Percentiles rank a stretch among this genome's conserved stretches.
Evolutionary conservation across 805 yeast genomes (phyloP).

Genomic region (Candida railenensis): DNA sequence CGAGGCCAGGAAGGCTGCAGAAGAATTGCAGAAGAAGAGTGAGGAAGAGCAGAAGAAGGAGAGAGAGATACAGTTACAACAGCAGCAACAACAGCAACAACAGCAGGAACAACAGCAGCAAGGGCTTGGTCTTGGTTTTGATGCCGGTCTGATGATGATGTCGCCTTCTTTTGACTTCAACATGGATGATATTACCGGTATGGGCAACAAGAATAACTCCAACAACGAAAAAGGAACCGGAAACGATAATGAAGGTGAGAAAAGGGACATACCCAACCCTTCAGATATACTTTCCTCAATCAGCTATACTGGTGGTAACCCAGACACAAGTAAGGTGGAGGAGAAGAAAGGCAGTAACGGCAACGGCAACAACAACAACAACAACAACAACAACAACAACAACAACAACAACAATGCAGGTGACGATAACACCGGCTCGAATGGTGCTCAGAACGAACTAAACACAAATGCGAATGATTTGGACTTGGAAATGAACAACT

Average conservation of each 20-base stretch:
- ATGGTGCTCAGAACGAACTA: constrained; percentile 12
- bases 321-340: constrained; percentile 2
- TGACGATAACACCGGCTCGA: constrained; percentile 4
- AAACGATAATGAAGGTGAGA: background rate
- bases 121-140: constrained; percentile 8
- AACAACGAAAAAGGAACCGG: background rate
- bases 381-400: constrained; percentile 5
- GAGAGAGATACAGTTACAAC: constrained; percentile 5
- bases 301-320: constrained; percentile 17
- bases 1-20: constrained; percentile 15
- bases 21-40: constrained; percentile 15
- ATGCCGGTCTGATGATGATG: constrained; percentile 7
- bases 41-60: constrained; percentile 17
- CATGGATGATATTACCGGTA: constrained; percentile 15
- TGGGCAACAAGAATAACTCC: background rate
- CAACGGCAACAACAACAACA: background rate
- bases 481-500: constrained; percentile 35
- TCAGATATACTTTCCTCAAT: constrained; percentile 30
- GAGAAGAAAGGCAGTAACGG: background rate
- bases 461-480: constrained; percentile 8
- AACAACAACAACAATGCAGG: constrained; percentile 1
- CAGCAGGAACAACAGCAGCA: constrained; percentile 9
- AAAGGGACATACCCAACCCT: constrained; percentile 28
- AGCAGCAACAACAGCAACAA: constrained; percentile 13
- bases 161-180: constrained; percentile 29